phyloP scores from a whole-genome alignment of 441 rosid genomes.

The Jatropha multifida region DNA sequence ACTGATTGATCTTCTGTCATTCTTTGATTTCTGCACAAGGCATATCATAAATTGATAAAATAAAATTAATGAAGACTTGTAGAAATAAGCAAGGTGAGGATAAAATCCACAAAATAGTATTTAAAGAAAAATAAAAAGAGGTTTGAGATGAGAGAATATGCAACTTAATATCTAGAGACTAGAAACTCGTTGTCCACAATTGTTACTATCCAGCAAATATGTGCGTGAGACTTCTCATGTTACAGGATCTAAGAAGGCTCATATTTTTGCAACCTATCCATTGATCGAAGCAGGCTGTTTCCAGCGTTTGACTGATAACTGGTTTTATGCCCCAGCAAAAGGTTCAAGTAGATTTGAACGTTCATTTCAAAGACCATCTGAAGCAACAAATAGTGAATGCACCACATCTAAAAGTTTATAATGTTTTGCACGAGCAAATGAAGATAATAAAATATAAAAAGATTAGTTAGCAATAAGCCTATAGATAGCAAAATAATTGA shows the following conservation, averaged over 20 bases:
- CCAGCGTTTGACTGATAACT: not conserved
- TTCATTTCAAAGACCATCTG: not conserved
- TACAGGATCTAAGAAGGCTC: not conserved
- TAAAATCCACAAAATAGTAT: not conserved
- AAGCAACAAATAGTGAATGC: not conserved
- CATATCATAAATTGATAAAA: constrained; percentile 12
- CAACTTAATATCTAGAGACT: not conserved
- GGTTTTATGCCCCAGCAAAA: not conserved
- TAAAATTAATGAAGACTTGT: not conserved
- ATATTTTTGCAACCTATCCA: not conserved
- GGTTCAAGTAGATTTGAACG: not conserved
- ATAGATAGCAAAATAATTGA: not conserved
- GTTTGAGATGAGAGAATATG: not conserved
- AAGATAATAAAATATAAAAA: not conserved
- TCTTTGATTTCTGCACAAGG: constrained; percentile 84
- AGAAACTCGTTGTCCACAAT: not conserved
- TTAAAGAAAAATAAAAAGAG: not conserved
- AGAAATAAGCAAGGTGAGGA: not conserved
- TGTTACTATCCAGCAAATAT: not conserved
- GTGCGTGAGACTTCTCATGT: not conserved
- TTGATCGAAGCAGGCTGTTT: not conserved
- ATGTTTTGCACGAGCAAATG: not conserved
- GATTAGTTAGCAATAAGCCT: not conserved
- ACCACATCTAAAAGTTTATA: not conserved
- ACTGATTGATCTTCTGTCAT: constrained; percentile 99